phyloP scores from a whole-genome alignment of 805 yeast species.

The Vanderwaltozyma yarrowii region DNA sequence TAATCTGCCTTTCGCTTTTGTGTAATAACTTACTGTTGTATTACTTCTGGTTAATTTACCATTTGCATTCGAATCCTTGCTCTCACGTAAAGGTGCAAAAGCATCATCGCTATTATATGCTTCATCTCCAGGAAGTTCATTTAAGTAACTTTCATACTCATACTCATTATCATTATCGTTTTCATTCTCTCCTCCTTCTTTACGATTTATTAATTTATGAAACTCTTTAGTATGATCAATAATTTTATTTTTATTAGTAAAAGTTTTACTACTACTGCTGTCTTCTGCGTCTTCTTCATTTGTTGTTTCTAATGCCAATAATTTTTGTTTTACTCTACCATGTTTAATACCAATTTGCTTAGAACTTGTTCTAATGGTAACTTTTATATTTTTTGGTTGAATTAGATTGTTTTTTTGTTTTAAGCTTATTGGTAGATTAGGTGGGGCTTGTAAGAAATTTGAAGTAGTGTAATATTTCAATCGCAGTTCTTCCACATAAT shows the following conservation, averaged over 20 bases:
- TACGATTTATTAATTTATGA: slow-evolving; percentile 21
- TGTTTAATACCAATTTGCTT: slow-evolving; percentile 30
- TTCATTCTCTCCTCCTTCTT: slow-evolving; percentile 8
- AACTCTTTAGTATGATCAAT: slow-evolving; percentile 28
- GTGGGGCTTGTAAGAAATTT: slow-evolving; percentile 29
- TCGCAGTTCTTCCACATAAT: slow-evolving; percentile 27
- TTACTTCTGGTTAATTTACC: slow-evolving; percentile 15
- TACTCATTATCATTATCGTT: slow-evolving; percentile 7
- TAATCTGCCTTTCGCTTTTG: slow-evolving; percentile 20
- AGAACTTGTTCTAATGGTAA: slow-evolving; percentile 27
- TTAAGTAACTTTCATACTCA: slow-evolving; percentile 18
- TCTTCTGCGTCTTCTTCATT: slow-evolving; percentile 13
- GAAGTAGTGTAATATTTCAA: slow-evolving; percentile 25
- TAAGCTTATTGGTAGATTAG: slow-evolving; percentile 24
- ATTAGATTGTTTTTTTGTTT: slow-evolving; percentile 26
- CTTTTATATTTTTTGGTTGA: slow-evolving; percentile 26
- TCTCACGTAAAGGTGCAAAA: slow-evolving; percentile 26
- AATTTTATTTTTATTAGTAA: slow-evolving; percentile 4
- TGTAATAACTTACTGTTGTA: slow-evolving; percentile 26
- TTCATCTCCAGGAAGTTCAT: slow-evolving; percentile 30
- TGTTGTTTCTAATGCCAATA: slow-evolving; percentile 26
- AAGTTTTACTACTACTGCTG: slow-evolving; percentile 1
- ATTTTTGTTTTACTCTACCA: slow-evolving; percentile 28
- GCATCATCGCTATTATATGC: slow-evolving; percentile 29
- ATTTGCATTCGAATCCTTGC: slow-evolving; percentile 2